A percentile compares a stretch with the other conserved stretches of the same genome.
Evolutionary conservation across 177 flowering plant species (phyloP).

Genomic region (Vitis hybrid): DNA sequence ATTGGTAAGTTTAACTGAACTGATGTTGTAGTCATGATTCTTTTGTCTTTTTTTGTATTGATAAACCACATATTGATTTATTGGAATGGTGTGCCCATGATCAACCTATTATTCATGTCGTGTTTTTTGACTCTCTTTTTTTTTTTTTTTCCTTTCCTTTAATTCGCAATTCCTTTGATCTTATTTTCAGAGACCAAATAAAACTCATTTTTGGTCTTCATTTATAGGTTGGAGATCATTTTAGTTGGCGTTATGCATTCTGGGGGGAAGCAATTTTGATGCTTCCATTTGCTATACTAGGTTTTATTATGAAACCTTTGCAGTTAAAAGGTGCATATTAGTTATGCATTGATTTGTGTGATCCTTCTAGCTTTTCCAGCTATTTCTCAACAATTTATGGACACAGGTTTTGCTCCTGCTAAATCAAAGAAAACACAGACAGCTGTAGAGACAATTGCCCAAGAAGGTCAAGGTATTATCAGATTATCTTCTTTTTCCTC

Average conservation of each 20-base stretch:
- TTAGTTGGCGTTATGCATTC: conserved; percentile 87
- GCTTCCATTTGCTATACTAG: conserved; percentile 91
- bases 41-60: background rate
- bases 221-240: conserved; percentile 66
- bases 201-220: background rate
- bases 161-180: background rate
- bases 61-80: background rate
- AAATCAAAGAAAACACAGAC: conserved; percentile 34
- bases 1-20: conserved; percentile 48
- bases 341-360: background rate
- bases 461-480: conserved; percentile 49
- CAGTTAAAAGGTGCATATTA: conserved; percentile 69
- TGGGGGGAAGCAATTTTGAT: conserved; percentile 80
- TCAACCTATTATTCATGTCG: background rate
- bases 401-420: conserved; percentile 64
- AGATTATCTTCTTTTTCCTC: too few relatives aligned
- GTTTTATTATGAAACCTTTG: conserved; percentile 89
- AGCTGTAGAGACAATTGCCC: conserved; percentile 25
- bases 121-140: background rate
- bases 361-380: conserved; percentile 1
- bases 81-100: background rate
- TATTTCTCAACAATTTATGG: conserved; percentile 9
- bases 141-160: background rate
- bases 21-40: background rate
- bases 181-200: background rate